A percentile compares a stretch with the other conserved stretches of the same genome.
phyloP scores from a whole-genome alignment of 164 flowering plant genomes.

The Annona squamosa region DNA sequence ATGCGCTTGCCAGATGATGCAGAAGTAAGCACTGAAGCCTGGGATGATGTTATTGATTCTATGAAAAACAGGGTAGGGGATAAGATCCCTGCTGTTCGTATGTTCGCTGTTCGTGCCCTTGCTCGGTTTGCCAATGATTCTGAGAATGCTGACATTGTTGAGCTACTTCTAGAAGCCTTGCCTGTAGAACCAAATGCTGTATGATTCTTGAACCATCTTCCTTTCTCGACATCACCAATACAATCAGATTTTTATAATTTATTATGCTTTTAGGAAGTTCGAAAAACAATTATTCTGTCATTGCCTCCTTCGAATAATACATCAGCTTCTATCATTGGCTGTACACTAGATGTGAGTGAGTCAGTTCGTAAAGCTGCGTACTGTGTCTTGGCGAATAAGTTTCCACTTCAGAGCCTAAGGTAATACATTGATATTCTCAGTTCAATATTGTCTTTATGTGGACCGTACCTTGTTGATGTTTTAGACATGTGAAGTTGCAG shows the following conservation, averaged over 20 bases:
- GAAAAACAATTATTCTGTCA: conserved; percentile 69
- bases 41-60: conserved; percentile 87
- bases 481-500: background rate
- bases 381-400: conserved; percentile 71
- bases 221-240: background rate
- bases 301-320: conserved; percentile 82
- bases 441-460: background rate
- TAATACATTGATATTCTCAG: conserved; percentile 13
- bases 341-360: conserved; percentile 81
- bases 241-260: background rate
- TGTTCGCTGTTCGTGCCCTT: conserved; percentile 75
- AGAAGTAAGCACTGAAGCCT: conserved; percentile 73
- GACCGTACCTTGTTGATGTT: background rate
- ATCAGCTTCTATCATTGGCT: conserved; percentile 51
- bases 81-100: conserved; percentile 61
- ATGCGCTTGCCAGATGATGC: conserved; percentile 89
- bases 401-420: conserved; percentile 96
- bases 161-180: conserved; percentile 55
- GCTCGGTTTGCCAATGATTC: conserved; percentile 81
- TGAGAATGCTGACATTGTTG: conserved; percentile 76
- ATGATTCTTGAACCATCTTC: background rate
- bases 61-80: conserved; percentile 65
- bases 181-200: conserved; percentile 72
- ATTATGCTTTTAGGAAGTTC: conserved; percentile 60
- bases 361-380: conserved; percentile 84